Evolutionary conservation across 495 filamentous ascomycete genomes (phyloP).

Genomic region (Penicillium waksmanii): DNA sequence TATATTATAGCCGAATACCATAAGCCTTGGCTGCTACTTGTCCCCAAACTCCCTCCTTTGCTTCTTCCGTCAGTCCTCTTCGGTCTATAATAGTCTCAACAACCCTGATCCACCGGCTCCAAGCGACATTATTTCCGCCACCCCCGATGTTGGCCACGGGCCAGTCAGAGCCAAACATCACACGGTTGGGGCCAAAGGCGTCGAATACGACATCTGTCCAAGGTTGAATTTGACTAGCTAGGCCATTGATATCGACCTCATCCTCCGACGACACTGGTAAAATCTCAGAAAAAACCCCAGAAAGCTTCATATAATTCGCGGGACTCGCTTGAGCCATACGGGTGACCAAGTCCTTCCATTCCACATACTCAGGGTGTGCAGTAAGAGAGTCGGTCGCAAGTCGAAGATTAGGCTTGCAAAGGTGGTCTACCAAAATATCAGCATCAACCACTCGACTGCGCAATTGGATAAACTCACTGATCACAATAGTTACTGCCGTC

Average conservation of each 20-base stretch:
- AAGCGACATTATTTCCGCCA: constrained; percentile 53
- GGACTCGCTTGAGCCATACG: constrained; percentile 55
- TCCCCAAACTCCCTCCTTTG: constrained; percentile 69
- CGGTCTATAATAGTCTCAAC: constrained; percentile 61
- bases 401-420: constrained; percentile 82
- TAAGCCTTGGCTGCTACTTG: constrained; percentile 70
- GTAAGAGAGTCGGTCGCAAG: constrained; percentile 41
- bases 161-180: constrained; percentile 93
- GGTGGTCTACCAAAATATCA: constrained; percentile 61
- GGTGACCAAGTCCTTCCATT: constrained; percentile 44
- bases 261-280: constrained; percentile 42
- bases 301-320: constrained; percentile 84
- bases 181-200: constrained; percentile 66
- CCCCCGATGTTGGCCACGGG: constrained; percentile 77
- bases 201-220: constrained; percentile 72
- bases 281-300: constrained; percentile 78
- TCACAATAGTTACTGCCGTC: constrained; percentile 57
- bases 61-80: constrained; percentile 56
- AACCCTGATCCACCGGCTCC: constrained; percentile 49
- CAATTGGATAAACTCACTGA: constrained; percentile 55
- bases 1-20: constrained; percentile 40
- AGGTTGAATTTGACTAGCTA: constrained; percentile 52
- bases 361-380: constrained; percentile 61
- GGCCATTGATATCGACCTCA: constrained; percentile 39
- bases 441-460: constrained; percentile 7